These are phyloP conservation scores for Pholiota microspora DNA, from an alignment of 768 basidiomycete species.

Conservation along the genomic window DNA sequence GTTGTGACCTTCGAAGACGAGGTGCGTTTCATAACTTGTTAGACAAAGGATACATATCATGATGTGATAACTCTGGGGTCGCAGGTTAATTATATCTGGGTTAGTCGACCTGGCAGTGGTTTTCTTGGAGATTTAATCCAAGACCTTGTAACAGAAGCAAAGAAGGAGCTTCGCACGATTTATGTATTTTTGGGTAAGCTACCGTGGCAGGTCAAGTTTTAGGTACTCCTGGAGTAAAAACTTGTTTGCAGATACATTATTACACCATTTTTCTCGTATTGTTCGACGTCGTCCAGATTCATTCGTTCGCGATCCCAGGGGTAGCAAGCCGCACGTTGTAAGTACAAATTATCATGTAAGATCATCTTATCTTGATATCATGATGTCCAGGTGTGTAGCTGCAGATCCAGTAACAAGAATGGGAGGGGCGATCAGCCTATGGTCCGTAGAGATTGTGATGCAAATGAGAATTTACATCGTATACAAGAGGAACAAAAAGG, in stretches of 20 bases:
- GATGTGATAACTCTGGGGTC: neutral
- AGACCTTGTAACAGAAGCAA: neutral
- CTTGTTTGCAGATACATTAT: neutral
- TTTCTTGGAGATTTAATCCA: no score
- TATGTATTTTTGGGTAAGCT: neutral
- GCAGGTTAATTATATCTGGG: neutral
- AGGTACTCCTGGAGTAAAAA: no score
- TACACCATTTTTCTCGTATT: neutral
- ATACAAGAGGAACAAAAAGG: neutral
- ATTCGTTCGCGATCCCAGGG: neutral
- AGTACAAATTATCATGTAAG: neutral
- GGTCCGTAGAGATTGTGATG: conserved; percentile 5
- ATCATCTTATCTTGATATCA: neutral
- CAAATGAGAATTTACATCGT: conserved; percentile 1
- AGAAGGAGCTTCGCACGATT: neutral
- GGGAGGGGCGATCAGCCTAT: conserved; percentile 3
- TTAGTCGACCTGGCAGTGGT: neutral
- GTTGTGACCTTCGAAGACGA: neutral
- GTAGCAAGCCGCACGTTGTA: neutral
- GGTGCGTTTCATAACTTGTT: neutral
- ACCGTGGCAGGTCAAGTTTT: no score
- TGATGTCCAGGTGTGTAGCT: neutral
- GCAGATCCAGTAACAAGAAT: neutral
- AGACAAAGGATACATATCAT: neutral
- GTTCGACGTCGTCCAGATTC: neutral